Evolutionary conservation across 371 early-diverging fungal genomes (phyloP), one percentile per base, ranked within the genome.

Genomic region (Lichtheimia ramosa): DNA sequence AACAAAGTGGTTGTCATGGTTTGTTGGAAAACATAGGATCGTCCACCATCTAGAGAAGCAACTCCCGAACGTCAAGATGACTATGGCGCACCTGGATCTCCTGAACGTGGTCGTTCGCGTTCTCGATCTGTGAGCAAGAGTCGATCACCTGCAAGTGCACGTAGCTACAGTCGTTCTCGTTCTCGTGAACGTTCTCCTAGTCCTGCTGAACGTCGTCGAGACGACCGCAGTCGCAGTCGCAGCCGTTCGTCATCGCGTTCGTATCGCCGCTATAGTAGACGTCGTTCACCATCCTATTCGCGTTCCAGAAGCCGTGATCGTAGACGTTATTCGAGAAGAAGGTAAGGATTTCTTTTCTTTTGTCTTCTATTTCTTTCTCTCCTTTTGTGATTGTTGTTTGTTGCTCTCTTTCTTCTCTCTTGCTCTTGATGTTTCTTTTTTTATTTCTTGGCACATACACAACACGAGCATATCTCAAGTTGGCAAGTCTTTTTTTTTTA

Each of bases 231-330:
- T 20, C 39, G 48, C 27, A 41, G 58, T 59, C 65, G 64, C 52
- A 71, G 70, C 59, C 71, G 68, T 21, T 69, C 70, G 27, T 69
- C 62, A 8, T 73, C 74, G 21, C 69, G 64, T 43, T 77, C 79
- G 16, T 61, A 63, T 48, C 69, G 71, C 14, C 66, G 64, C 40
- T 66, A 72, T 34, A 6, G 34, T 34, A 6, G 34, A 34, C 34
- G 34, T 27, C 70, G 69, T n/a, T 67, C 69, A 24, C 71, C 62
- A 20, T 71, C 72, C 18, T 58, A 58, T 34, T 78, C 79, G 15
- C 55, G 70, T 52, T 71, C 71, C 2, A 64, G 61, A 56, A 69
- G 73, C 24, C 63, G 64, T 61, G 62, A 51, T 43, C 59, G 59
- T 24, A 51, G 59, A 52, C 41, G 59, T 27, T 52, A 42, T 39